A percentile compares a stretch with the other conserved stretches of the same genome.
Evolutionary conservation across 2,329 filamentous ascomycete species (phyloP).

Genomic region (Aureobasidium namibiae): DNA sequence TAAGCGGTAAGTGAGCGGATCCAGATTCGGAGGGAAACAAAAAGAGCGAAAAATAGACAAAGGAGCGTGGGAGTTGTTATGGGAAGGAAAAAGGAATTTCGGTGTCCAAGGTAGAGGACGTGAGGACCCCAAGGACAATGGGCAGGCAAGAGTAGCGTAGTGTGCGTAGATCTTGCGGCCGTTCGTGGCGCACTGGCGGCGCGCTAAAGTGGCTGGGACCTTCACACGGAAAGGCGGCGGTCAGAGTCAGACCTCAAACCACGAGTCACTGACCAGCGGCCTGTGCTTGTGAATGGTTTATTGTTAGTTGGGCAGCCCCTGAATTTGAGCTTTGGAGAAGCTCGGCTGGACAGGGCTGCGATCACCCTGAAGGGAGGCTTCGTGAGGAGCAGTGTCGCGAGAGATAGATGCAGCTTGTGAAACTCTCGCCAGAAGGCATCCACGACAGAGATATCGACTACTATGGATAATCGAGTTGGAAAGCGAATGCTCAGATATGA

Average conservation of each 20-base stretch:
- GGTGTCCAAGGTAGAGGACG: slow-evolving; percentile 5
- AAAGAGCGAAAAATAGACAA: slow-evolving; percentile 12
- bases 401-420: not conserved
- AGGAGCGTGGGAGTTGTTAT: slow-evolving; percentile 10
- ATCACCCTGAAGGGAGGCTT: not conserved
- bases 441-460: not conserved
- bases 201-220: not conserved
- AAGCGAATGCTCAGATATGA: not conserved
- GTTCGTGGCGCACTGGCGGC: slow-evolving; percentile 5
- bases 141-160: slow-evolving; percentile 3
- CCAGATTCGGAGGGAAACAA: not conserved
- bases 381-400: not conserved
- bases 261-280: not conserved
- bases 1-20: slow-evolving; percentile 10
- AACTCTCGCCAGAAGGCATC: not conserved
- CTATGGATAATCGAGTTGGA: not conserved
- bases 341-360: not conserved
- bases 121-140: not conserved
- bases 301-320: not conserved
- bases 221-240: not conserved
- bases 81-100: slow-evolving; percentile 2
- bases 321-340: not conserved
- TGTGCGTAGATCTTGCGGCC: slow-evolving; percentile 1
- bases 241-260: not conserved
- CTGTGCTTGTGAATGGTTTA: slow-evolving; percentile 1